Evolutionary conservation across 257 asterid genomes (phyloP).

Genomic region (Paraleonurus japonicus): DNA sequence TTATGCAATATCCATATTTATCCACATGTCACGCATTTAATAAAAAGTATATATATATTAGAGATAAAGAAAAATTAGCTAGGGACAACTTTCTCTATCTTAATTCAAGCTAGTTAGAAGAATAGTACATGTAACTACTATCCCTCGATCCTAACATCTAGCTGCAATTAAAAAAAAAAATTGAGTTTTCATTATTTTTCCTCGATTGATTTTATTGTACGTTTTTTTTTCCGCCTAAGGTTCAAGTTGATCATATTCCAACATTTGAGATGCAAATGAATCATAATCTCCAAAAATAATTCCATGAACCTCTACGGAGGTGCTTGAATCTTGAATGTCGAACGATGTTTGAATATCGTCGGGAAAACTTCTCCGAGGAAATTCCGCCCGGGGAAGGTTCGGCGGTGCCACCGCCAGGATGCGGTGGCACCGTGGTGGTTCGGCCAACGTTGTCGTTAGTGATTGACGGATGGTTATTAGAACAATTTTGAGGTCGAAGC

Average conservation of each 20-base stretch:
- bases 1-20: too few species aligned
- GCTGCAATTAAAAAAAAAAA: too few species aligned
- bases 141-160: too few species aligned
- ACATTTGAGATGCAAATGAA: conserved; percentile 50
- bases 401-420: conserved; percentile 1
- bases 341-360: conserved; percentile 85
- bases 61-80: too few species aligned
- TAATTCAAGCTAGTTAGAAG: too few species aligned
- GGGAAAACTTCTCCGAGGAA: conserved; percentile 61
- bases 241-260: conserved; percentile 63
- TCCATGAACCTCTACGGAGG: conserved; percentile 59
- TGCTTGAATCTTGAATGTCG: conserved; percentile 61
- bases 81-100: too few species aligned
- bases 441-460: conserved; percentile 15
- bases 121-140: too few species aligned
- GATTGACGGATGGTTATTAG: conserved; percentile 17
- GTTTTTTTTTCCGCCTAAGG: conserved; percentile 29
- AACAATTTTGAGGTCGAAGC: conserved; percentile 38
- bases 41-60: too few species aligned
- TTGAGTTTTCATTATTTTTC: not conserved
- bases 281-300: conserved; percentile 58
- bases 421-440: conserved; percentile 14
- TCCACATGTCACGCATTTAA: too few species aligned
- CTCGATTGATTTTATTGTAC: conserved; percentile 10
- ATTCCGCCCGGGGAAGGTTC: conserved; percentile 40